phyloP scores from a whole-genome alignment of 2,329 filamentous ascomycete genomes.

The Bimuria novae-zelandiae region DNA sequence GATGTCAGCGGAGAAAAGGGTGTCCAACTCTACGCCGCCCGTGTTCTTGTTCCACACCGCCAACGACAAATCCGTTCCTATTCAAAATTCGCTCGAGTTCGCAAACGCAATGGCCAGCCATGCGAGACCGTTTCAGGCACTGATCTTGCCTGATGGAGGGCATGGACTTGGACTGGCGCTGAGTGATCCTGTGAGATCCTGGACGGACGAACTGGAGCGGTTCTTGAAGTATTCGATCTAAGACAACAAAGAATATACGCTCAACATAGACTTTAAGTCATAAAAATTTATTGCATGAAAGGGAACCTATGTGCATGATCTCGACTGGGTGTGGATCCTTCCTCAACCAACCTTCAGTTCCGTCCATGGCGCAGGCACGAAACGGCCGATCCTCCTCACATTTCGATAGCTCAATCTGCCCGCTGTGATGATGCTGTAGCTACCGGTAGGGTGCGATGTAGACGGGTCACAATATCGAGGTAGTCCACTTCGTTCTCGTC shows the following conservation, averaged over 20 bases:
- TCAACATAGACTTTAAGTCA: too few species aligned
- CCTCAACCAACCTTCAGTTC: too few species aligned
- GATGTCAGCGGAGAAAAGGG: constrained; percentile 9
- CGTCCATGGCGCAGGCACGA: too few species aligned
- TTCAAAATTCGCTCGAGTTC: constrained; percentile 9
- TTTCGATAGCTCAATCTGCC: too few species aligned
- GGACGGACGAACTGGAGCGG: constrained; percentile 10
- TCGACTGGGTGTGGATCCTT: too few species aligned
- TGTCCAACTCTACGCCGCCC: constrained; percentile 11
- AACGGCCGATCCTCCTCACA: too few species aligned
- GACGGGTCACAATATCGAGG: constrained; percentile 69
- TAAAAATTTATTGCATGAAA: too few species aligned
- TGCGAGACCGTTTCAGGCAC: constrained; percentile 1
- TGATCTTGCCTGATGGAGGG: constrained; percentile 10
- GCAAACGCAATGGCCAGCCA: constrained; percentile 11
- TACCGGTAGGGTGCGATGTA: constrained; percentile 79
- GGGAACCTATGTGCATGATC: too few species aligned
- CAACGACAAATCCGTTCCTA: constrained; percentile 8
- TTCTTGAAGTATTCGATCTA: constrained; percentile 9
- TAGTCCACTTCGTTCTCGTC: constrained; percentile 76
- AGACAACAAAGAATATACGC: too few species aligned
- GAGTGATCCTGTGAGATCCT: constrained; percentile 9
- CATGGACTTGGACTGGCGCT: constrained; percentile 11
- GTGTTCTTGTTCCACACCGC: constrained; percentile 13
- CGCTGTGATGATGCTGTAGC: constrained; percentile 49